Base-by-base conservation (phyloP, 257 asterid genomes). In the Gardenia jasminoides region DNA sequence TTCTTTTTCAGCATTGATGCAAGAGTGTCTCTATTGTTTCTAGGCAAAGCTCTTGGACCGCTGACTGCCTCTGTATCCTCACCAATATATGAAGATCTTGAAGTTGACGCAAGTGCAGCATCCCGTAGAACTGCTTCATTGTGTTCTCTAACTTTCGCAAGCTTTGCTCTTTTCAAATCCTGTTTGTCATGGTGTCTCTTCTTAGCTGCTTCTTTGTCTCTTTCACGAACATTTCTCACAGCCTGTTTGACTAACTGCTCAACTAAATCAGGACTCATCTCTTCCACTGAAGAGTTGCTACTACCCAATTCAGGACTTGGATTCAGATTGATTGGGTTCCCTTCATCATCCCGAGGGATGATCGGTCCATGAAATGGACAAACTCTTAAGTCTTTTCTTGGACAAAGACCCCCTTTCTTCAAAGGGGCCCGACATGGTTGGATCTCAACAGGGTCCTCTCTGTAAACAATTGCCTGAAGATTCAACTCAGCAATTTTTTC, bases 281-380 rank as follows among this genome's bases (percentile, higher is more conserved):
- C 95, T 67, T 75, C 89, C n/a, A 72, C 76, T 39, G 80, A 44
- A 62, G 76, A 67, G 81, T 75, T 20, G 28, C 68, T 26, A 59
- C 41, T 52, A 85, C 77, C 79, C 85, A 24, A 39, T 12, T 73
- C 78, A 36, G 79, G 26, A 50, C 62, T 26, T 43, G 91, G 75
- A 74, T 68, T 76, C 64, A 75, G 85, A 46, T 81, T 48, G 72
- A 87, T 81, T 12, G 96, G 97, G 6, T 90, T 93, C 74, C 98
- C 98, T 75, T 88, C 92, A 72, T 89, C 91, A 26, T 93, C 98
- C 68, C 98, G 85, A 72, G 88, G 87, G 75, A 95, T 70, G 80
- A 91, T 74, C 28, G 76, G 92, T 56, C 98, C 99, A 64, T 95
- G 99, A 81, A 95, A 95, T 20, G 98, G 98, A 82, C 99, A 95